These are phyloP conservation scores for Chlorella variabilis DNA, from an alignment of 163 green algal species.

Conservation along the genomic window DNA sequence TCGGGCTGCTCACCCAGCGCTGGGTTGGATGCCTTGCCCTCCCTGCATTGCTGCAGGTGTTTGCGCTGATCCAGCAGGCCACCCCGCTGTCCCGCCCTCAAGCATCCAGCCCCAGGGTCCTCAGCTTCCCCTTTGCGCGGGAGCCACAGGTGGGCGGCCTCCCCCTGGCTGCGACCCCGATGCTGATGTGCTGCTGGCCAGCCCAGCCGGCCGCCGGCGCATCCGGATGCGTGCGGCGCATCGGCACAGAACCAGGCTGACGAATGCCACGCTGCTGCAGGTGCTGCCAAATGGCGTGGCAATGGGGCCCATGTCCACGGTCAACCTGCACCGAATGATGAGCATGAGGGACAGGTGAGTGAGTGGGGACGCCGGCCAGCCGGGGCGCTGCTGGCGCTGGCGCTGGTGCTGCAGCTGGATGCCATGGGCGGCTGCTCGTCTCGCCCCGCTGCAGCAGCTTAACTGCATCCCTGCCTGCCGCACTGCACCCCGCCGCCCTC, in stretches of 20 bases:
- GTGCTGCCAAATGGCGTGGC: neutral
- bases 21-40: too few relatives aligned
- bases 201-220: too few relatives aligned
- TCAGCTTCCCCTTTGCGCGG: neutral
- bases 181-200: neutral
- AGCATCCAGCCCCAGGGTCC: neutral
- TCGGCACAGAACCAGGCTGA: neutral
- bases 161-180: neutral
- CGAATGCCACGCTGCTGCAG: neutral
- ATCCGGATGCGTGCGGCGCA: too few relatives aligned
- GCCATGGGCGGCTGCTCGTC: too few relatives aligned
- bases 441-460: too few relatives aligned
- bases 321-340: constrained; percentile 2
- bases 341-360: neutral
- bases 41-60: neutral
- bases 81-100: neutral
- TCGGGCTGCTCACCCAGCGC: too few relatives aligned
- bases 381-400: too few relatives aligned
- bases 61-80: neutral
- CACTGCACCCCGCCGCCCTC: neutral
- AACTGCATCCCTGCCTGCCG: neutral
- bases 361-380: too few relatives aligned
- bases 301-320: neutral
- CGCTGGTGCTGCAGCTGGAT: neutral
- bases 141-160: neutral